Conservation (phyloP, 2,329 filamentous ascomycete species). For the Claviceps monticola region DNA sequence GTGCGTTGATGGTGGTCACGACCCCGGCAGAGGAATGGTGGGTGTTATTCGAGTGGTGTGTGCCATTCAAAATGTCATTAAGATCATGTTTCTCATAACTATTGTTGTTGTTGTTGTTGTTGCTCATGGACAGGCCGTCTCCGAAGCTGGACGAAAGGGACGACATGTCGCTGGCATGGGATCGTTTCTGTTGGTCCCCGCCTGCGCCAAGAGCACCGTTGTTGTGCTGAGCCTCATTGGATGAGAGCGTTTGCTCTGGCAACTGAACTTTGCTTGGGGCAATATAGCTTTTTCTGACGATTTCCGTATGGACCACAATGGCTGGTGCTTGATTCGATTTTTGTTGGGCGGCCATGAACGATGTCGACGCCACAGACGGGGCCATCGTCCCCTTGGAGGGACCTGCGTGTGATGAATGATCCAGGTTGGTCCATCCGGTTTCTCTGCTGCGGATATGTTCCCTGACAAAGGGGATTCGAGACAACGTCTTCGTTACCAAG, state of each 20-base stretch:
- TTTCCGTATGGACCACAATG: constrained; percentile 8
- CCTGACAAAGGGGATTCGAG: constrained; percentile 22
- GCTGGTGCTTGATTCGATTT: neutral
- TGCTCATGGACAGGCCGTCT: constrained; percentile 42
- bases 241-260: constrained; percentile 4
- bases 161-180: constrained; percentile 36
- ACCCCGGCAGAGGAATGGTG: constrained; percentile 3
- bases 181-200: constrained; percentile 14
- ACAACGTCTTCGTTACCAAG: constrained; percentile 9
- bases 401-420: constrained; percentile 16
- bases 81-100: neutral
- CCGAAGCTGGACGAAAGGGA: constrained; percentile 52
- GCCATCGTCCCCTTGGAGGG: constrained; percentile 7
- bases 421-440: constrained; percentile 20
- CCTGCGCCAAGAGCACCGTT: constrained; percentile 4
- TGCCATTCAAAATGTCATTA: neutral
- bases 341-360: neutral
- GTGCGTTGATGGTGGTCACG: constrained; percentile 8
- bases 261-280: neutral
- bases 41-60: constrained; percentile 14
- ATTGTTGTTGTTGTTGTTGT: neutral
- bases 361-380: neutral
- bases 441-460: constrained; percentile 15
- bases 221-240: constrained; percentile 6
- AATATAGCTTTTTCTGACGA: constrained; percentile 4